Percentiles rank a stretch among this genome's conserved stretches.
Conservation (phyloP, 225 moss, liverwort and hornwort genomes). For the Pleurozium schreberi region DNA sequence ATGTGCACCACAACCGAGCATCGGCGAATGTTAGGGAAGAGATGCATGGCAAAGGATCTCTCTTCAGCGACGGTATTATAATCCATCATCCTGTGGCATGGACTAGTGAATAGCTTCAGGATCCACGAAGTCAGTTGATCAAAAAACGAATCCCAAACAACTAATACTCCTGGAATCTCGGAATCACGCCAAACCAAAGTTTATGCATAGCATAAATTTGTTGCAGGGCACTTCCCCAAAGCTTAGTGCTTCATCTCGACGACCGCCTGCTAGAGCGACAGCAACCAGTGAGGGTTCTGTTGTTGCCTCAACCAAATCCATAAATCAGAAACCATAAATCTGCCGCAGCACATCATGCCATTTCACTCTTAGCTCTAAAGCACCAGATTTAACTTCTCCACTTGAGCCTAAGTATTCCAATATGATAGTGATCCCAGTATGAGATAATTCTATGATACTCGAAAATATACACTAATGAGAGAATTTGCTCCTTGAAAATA, state of each 20-base stretch:
- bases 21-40: conserved; percentile 1
- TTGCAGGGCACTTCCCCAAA: neutral
- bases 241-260: neutral
- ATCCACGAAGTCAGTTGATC: neutral
- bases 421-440: neutral
- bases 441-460: neutral
- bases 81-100: neutral
- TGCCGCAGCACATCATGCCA: too few relatives aligned
- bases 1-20: neutral
- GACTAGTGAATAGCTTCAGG: neutral
- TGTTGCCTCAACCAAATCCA: neutral
- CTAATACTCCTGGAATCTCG: neutral
- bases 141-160: neutral
- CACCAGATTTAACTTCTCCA: neutral
- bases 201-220: neutral
- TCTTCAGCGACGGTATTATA: conserved; percentile 1
- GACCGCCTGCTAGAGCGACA: neutral
- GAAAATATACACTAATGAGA: neutral
- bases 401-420: neutral
- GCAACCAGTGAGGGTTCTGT: neutral
- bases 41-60: neutral
- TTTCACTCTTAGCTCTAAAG: neutral
- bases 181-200: neutral
- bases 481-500: neutral
- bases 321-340: neutral